Evolutionary conservation across 2,329 filamentous ascomycete genomes (phyloP).

Genomic region (Apiospora sp.): DNA sequence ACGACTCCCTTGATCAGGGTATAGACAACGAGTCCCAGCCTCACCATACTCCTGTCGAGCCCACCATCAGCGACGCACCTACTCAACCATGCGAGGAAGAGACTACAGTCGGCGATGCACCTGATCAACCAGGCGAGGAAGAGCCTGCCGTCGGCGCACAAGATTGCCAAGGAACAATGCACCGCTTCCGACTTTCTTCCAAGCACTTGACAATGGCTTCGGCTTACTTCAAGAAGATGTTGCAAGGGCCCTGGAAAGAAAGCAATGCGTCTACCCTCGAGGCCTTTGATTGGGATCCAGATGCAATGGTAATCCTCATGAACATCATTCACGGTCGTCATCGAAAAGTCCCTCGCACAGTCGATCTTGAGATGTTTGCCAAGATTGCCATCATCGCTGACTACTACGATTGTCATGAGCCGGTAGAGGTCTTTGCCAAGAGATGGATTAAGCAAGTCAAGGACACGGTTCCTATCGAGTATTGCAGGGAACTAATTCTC

Average conservation of each 20-base stretch:
- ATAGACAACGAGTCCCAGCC: not conserved
- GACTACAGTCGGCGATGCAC: too few species aligned
- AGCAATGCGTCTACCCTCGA: not conserved
- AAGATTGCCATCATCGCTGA: not conserved
- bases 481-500: not conserved
- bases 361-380: not conserved
- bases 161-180: accelerated
- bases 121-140: not conserved
- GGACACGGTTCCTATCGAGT: not conserved
- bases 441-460: not conserved
- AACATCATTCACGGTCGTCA: not conserved
- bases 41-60: not conserved
- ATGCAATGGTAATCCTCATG: not conserved
- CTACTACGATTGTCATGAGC: not conserved
- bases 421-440: not conserved
- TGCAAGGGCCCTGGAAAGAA: not conserved
- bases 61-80: not conserved
- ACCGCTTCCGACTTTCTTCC: not conserved
- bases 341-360: not conserved
- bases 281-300: not conserved
- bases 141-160: not conserved
- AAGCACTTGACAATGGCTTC: not conserved
- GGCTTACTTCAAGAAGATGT: not conserved
- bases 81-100: not conserved
- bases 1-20: not conserved